Evolutionary conservation across 225 moss, liverwort and hornwort species (phyloP), one percentile per base, ranked within the genome.

Genomic region (Physcomitrium patens): DNA sequence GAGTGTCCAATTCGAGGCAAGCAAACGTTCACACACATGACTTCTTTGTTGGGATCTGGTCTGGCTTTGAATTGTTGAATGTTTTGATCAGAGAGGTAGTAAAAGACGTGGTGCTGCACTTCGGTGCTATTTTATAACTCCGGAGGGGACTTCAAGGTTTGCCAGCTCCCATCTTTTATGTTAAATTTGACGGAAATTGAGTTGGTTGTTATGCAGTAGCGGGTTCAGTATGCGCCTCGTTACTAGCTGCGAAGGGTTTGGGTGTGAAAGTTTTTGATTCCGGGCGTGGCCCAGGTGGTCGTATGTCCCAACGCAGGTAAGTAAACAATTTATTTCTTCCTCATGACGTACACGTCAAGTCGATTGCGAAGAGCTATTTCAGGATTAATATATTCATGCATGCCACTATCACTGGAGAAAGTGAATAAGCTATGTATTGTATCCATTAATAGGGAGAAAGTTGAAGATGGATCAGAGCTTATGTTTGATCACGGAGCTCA

Each of bases 401-500:
- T 48, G 60, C n/a, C 9, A 9, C 26, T 10, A 13, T 57, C 14
- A 51, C 58, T 67, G n/a, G n/a, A 41, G 61, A 12, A 48, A 61
- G 28, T 18, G 31, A 37, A 37, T 37, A 37, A 37, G 31, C 31
- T 37, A 0, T 37, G 2, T 42, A 0, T 23, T 18, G 14, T 45
- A 67, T 52, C 8, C 11, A 69, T 41, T 64, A 20, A 63, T 82
- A 95, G 99, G 81, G 99, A 91, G 81, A 86, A 66, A 70, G 75
- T 74, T 13, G 78, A 71, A 27, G 88, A 91, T 72, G 99, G 99
- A 19, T 82, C 72, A 44, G 91, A 93, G 78, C 82, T 99, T 20
- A 67, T 89, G 59, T 99, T 99, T 78, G 99, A 99, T 83, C 93
- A 95, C 60, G 99, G 99, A 70, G 95, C 91, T 26, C 95, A 99